phyloP scores from a whole-genome alignment of 1,284 basidiomycete genomes.

The Papiliotrema laurentii region DNA sequence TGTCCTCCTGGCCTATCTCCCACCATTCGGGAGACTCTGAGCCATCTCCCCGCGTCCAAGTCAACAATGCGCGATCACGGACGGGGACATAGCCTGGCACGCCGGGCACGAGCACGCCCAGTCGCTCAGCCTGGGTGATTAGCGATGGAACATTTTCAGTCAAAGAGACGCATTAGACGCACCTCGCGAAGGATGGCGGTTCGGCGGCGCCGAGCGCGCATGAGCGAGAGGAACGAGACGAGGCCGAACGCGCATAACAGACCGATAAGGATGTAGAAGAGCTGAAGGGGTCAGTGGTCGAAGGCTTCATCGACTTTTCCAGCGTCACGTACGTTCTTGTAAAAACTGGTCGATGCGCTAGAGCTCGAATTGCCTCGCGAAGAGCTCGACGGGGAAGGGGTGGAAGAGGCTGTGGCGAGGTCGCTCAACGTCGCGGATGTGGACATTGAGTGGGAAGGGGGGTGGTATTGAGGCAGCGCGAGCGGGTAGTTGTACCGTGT shows the following conservation, averaged over 20 bases:
- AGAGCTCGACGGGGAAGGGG: no score
- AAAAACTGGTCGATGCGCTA: slow-evolving; percentile 11
- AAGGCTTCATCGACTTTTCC: no score
- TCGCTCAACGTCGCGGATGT: no score
- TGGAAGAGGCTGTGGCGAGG: no score
- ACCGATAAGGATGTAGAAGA: slow-evolving; percentile 47
- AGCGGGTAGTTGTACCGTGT: no score
- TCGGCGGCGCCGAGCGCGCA: slow-evolving; percentile 33
- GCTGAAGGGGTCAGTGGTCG: slow-evolving; percentile 11
- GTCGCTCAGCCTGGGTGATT: slow-evolving; percentile 25
- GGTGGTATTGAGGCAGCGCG: no score
- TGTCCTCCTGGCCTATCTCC: slow-evolving; percentile 23
- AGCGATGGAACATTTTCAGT: background rate
- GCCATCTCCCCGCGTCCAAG: slow-evolving; percentile 24
- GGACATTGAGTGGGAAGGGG: no score
- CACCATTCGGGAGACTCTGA: slow-evolving; percentile 38
- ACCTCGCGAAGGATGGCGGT: slow-evolving; percentile 33
- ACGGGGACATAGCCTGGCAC: slow-evolving; percentile 41
- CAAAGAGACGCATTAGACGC: slow-evolving; percentile 5
- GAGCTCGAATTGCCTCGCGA: no score
- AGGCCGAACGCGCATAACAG: slow-evolving; percentile 37
- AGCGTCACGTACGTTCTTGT: slow-evolving; percentile 19
- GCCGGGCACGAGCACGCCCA: slow-evolving; percentile 43
- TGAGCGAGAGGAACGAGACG: slow-evolving; percentile 33
- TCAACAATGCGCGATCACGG: slow-evolving; percentile 25